Conservation (phyloP, 2,329 filamentous ascomycete species). For the Neonectria faginata region DNA sequence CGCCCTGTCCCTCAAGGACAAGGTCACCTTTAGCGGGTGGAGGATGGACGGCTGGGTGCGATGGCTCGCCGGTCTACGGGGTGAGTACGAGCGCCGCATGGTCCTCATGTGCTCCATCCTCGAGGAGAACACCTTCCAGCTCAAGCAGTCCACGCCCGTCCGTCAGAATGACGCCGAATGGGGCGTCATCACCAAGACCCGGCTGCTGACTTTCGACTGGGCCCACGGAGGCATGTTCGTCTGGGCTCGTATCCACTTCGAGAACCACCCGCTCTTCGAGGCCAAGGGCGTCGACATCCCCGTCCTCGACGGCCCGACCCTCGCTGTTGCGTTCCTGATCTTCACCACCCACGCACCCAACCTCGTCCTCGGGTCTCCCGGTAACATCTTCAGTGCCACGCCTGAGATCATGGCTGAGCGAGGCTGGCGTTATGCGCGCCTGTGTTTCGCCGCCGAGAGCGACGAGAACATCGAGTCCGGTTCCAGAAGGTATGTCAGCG, state of each 20-base stretch:
- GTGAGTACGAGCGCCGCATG: slow-evolving; percentile 88
- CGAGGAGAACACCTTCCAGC: slow-evolving; percentile 73
- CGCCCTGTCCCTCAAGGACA: slow-evolving; percentile 61
- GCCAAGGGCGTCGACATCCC: slow-evolving; percentile 47
- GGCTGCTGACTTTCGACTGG: slow-evolving; percentile 81
- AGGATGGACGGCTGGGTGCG: slow-evolving; percentile 87
- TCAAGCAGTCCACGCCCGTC: slow-evolving; percentile 70
- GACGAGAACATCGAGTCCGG: slow-evolving; percentile 74
- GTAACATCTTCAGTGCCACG: slow-evolving; percentile 78
- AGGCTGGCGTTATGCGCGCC: slow-evolving; percentile 78
- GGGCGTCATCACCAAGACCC: slow-evolving; percentile 79
- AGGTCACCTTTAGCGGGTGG: slow-evolving; percentile 71
- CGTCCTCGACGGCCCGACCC: slow-evolving; percentile 64
- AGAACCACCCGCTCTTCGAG: slow-evolving; percentile 76
- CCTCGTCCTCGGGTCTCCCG: slow-evolving; percentile 77
- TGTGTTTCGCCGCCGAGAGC: slow-evolving; percentile 89
- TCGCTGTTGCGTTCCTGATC: slow-evolving; percentile 77
- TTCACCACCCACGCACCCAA: slow-evolving; percentile 77
- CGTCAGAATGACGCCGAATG: slow-evolving; percentile 69
- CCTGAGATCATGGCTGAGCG: slow-evolving; percentile 66
- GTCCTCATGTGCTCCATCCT: slow-evolving; percentile 79
- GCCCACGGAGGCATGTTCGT: slow-evolving; percentile 93
- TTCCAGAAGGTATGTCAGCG: slow-evolving; percentile 74
- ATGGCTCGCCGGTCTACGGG: slow-evolving; percentile 88
- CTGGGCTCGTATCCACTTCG: slow-evolving; percentile 81